Base-by-base conservation (phyloP, 208 protist genomes). In the Lotmaria passim region DNA sequence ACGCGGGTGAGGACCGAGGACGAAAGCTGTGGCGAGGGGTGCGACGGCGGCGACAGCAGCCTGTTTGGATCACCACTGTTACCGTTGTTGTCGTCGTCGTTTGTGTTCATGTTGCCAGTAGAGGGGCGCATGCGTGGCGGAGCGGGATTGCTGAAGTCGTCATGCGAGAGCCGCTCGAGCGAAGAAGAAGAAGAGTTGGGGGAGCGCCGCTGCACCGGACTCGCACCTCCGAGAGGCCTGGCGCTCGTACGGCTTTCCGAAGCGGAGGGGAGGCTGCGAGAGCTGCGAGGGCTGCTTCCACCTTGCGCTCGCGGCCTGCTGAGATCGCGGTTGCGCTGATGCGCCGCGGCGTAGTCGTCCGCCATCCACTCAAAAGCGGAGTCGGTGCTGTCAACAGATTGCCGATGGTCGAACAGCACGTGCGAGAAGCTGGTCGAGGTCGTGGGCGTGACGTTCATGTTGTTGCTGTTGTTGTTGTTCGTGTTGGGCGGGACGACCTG, bases 321-420 rank as follows among this genome's bases (percentile, higher is more conserved):
- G 17, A 1, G 19, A 7, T 28, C 23, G 15, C 23, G 23, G 14
- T 66, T 24, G 8, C 34, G 46, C 10, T 41, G 60, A 21, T 66
- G 60, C 6, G 60, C 46, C 10, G 60, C 61, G 6, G 61, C 61
- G 46, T 61, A 56, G 46, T 75, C 61, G 10, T 75, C 60, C 0
- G 33, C 52, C 12, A 64, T 46, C 69, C 60, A 68, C 5, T 64
- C 69, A 59, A 65, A 58, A 17, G 23, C 43, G 0, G 53, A 64
- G 2, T 26, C 24, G 33, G 38, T 12, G 44, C 69, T 69, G 26
- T 69, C 56, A 0, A 41, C 26, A n/a, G 69, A 69, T 7, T 11
- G 33, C 7, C 36, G 24, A 5, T 41, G 15, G 2, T 33, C 24
- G 11, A 36, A 34, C 7, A n/a, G 60, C 7, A 6, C 7, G 47